These are phyloP conservation scores for Penicillium verhagenii DNA, from an alignment of 495 filamentous ascomycete species.

Conservation along the genomic window DNA sequence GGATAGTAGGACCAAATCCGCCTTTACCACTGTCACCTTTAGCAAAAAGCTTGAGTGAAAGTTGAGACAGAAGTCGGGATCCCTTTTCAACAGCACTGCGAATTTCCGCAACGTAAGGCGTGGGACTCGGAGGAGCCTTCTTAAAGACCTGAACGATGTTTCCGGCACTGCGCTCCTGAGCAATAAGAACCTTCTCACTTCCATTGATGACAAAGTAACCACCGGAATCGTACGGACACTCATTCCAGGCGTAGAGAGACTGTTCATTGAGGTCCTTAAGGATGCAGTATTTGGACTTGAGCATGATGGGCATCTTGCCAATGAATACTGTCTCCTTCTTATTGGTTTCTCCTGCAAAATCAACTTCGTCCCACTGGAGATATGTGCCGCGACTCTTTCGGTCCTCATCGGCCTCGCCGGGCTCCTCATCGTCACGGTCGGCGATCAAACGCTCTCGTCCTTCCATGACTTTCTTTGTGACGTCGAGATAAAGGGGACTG, in stretches of 20 bases:
- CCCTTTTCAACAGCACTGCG: constrained; percentile 96
- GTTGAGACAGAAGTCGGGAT: constrained; percentile 84
- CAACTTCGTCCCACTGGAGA: constrained; percentile 51
- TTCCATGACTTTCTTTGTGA: constrained; percentile 75
- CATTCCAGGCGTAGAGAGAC: constrained; percentile 79
- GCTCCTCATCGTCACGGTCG: constrained; percentile 49
- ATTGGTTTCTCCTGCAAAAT: constrained; percentile 58
- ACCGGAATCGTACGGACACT: constrained; percentile 96
- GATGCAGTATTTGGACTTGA: constrained; percentile 91
- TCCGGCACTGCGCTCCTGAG: constrained; percentile 93
- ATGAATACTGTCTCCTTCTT: constrained; percentile 75
- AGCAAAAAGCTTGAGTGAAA: constrained; percentile 81
- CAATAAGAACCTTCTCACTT: constrained; percentile 98
- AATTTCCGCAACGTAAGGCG: constrained; percentile 92
- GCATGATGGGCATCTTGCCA: constrained; percentile 95
- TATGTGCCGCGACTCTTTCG: constrained; percentile 45
- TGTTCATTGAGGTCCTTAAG: constrained; percentile 77
- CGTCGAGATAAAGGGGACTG: constrained; percentile 80
- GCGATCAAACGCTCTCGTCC: constrained; percentile 72
- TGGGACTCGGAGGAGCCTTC: constrained; percentile 83
- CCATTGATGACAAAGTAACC: constrained; percentile 99
- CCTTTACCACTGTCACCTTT: constrained; percentile 78
- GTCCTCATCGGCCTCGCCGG: constrained; percentile 44
- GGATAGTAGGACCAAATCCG: constrained; percentile 80
- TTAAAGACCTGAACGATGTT: constrained; percentile 99